Conservation (phyloP, 2,329 filamentous ascomycete genomes). For the Ceratocystis variospora region DNA sequence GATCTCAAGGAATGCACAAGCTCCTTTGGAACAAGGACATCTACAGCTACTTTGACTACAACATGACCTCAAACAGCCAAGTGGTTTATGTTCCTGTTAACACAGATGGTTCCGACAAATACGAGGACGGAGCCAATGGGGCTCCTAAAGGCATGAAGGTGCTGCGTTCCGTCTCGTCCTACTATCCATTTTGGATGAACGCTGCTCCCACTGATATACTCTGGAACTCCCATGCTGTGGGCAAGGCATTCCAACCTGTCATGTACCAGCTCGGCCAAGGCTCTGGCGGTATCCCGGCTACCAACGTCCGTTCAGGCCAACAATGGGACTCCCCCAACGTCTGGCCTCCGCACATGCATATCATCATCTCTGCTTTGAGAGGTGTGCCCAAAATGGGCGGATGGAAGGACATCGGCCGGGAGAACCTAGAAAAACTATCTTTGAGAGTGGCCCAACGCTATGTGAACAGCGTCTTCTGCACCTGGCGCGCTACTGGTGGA, state of each 20-base stretch:
- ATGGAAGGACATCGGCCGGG: conserved; percentile 38
- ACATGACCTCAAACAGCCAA: conserved; percentile 44
- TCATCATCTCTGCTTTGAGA: conserved; percentile 48
- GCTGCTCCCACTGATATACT: conserved; percentile 44
- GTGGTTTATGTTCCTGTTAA: conserved; percentile 34
- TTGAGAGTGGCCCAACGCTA: conserved; percentile 50
- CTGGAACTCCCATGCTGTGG: conserved; percentile 43
- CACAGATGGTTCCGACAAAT: not conserved
- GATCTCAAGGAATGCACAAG: conserved; percentile 48
- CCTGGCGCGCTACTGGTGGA: conserved; percentile 54
- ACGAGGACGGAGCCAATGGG: conserved; percentile 25
- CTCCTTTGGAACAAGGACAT: conserved; percentile 52
- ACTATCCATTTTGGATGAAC: conserved; percentile 57
- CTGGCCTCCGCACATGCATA: conserved; percentile 54
- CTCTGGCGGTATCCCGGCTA: conserved; percentile 46
- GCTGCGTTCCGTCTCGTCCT: conserved; percentile 44
- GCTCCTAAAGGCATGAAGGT: conserved; percentile 41
- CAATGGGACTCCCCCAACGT: conserved; percentile 61
- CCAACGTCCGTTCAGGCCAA: conserved; percentile 46
- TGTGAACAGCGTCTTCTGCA: conserved; percentile 54
- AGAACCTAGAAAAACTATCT: conserved; percentile 41
- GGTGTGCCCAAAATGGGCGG: conserved; percentile 29
- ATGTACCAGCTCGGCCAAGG: conserved; percentile 37
- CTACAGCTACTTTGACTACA: conserved; percentile 56
- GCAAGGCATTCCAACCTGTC: conserved; percentile 38